A percentile compares a stretch with the other conserved stretches of the same genome.
phyloP scores from a whole-genome alignment of 2,329 filamentous ascomycete genomes.

The Cytospora chrysosperma region DNA sequence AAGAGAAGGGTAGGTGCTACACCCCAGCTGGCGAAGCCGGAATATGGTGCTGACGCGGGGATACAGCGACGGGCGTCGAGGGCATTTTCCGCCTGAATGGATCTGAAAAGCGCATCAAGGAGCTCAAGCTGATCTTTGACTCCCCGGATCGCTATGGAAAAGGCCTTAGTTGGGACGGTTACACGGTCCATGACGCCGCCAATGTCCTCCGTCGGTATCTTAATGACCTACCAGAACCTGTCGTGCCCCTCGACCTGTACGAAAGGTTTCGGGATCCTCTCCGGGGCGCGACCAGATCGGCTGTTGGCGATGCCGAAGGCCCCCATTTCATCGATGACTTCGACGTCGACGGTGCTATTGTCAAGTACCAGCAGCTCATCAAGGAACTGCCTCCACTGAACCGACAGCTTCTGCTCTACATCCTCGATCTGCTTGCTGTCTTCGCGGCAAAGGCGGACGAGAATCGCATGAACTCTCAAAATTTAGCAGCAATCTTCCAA shows the following conservation, averaged over 20 bases:
- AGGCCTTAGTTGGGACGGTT: constrained; percentile 93
- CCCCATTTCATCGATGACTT: constrained; percentile 72
- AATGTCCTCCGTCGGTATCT: constrained; percentile 95
- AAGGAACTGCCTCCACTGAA: constrained; percentile 91
- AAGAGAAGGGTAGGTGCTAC: constrained; percentile 80
- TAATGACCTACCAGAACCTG: constrained; percentile 93
- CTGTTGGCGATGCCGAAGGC: constrained; percentile 66
- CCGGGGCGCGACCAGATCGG: constrained; percentile 67
- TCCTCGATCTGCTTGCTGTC: constrained; percentile 90
- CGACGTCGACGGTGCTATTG: constrained; percentile 73
- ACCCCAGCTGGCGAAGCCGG: background rate
- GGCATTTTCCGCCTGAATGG: constrained; percentile 96
- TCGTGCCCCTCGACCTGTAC: constrained; percentile 92
- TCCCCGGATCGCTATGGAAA: constrained; percentile 95
- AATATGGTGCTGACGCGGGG: constrained; percentile 25
- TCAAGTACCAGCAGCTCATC: constrained; percentile 83
- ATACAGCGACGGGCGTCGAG: constrained; percentile 83
- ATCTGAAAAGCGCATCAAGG: constrained; percentile 97
- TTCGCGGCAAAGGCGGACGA: constrained; percentile 96
- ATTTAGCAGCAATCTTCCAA: constrained; percentile 95
- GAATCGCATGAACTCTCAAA: constrained; percentile 95
- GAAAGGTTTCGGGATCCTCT: constrained; percentile 86
- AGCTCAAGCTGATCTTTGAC: constrained; percentile 87
- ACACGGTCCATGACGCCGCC: constrained; percentile 96
- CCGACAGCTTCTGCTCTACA: constrained; percentile 89